Percentiles rank a stretch among this genome's conserved stretches.
Evolutionary conservation across 768 basidiomycete genomes (phyloP).

Genomic region (Strobilomyces confusus): DNA sequence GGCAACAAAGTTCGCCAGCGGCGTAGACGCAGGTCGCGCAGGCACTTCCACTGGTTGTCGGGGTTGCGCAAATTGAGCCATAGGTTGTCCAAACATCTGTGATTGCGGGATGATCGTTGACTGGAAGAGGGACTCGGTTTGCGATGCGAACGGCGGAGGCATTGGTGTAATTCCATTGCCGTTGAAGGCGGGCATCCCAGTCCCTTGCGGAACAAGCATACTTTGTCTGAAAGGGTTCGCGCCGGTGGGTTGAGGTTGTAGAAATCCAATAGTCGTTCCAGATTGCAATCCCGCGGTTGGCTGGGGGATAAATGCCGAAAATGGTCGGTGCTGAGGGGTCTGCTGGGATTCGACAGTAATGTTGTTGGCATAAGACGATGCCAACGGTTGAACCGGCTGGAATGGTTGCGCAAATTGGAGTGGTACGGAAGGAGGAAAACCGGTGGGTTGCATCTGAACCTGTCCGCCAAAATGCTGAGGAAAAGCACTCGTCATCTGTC

Average conservation of each 20-base stretch:
- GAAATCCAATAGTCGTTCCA: conserved; percentile 43
- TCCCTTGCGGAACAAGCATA: conserved; percentile 61
- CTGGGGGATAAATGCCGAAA: conserved; percentile 52
- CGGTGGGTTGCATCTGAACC: conserved; percentile 53
- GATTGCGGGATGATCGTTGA: conserved; percentile 9
- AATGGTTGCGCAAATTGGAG: conserved; percentile 30
- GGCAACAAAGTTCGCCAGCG: conserved; percentile 43
- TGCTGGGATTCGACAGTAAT: conserved; percentile 35
- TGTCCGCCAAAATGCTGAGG: conserved; percentile 43
- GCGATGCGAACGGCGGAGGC: conserved; percentile 8
- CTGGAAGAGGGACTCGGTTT: conserved; percentile 11
- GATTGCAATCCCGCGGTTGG: conserved; percentile 45
- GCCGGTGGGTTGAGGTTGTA: conserved; percentile 55
- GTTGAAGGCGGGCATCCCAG: conserved; percentile 50
- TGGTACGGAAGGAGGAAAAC: conserved; percentile 45
- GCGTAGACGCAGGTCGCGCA: conserved; percentile 69
- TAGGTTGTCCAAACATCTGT: conserved; percentile 9
- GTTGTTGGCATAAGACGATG: conserved; percentile 13
- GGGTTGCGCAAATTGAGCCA: conserved; percentile 5
- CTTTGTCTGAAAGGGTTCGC: conserved; percentile 84
- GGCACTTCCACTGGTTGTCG: conserved; percentile 33
- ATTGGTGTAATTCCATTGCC: conserved; percentile 18
- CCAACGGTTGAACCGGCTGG: conserved; percentile 11
- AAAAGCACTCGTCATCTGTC: conserved; percentile 48
- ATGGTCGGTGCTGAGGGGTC: conserved; percentile 46